Evolutionary conservation across 148 eudicot genomes (phyloP).

Genomic region (Chenopodium quinoa): DNA sequence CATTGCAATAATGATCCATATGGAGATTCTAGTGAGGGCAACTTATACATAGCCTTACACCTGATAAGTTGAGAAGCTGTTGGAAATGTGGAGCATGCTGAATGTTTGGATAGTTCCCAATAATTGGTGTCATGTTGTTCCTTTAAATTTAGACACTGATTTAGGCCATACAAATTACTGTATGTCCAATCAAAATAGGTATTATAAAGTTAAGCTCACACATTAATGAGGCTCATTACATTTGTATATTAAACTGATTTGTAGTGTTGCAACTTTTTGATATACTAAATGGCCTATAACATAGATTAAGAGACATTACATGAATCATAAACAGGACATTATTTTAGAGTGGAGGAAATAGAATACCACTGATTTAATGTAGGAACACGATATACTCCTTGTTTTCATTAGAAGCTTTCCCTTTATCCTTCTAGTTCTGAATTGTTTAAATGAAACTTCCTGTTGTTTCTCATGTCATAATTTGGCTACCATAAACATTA

Average conservation of each 20-base stretch:
- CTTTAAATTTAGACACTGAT: neutral
- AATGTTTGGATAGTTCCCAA: neutral
- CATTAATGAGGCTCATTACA: neutral
- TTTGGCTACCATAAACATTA: neutral
- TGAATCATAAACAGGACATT: neutral
- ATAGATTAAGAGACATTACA: neutral
- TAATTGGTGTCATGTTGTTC: neutral
- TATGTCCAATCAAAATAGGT: neutral
- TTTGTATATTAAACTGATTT: neutral
- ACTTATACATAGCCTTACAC: neutral
- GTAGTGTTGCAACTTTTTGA: neutral
- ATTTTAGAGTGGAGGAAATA: neutral
- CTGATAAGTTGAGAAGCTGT: too few species aligned
- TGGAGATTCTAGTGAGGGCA: neutral
- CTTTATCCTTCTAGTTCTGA: neutral
- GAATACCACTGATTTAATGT: neutral
- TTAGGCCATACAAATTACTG: neutral
- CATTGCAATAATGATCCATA: neutral
- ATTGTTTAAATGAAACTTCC: neutral
- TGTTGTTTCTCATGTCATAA: neutral
- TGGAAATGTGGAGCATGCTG: neutral
- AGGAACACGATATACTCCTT: neutral
- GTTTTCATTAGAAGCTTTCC: neutral
- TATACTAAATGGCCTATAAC: neutral
- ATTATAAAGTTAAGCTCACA: neutral